These are phyloP conservation scores for Anisodus acutangulus DNA, from an alignment of 257 asterid species.

Conservation along the genomic window DNA sequence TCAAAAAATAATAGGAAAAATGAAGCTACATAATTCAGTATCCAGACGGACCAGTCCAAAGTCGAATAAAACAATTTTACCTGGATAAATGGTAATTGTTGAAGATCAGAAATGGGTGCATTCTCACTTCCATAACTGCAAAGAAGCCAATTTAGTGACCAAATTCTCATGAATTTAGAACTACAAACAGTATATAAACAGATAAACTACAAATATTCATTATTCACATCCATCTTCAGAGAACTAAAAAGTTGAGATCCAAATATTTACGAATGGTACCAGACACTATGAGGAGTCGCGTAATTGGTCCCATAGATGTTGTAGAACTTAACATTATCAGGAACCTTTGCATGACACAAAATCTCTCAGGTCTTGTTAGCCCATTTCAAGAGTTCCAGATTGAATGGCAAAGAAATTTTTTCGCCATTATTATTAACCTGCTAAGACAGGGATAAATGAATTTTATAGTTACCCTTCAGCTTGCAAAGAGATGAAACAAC, in stretches of 20 bases:
- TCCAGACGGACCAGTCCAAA: background rate
- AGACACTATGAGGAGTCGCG: constrained; percentile 85
- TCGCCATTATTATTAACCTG: constrained; percentile 69
- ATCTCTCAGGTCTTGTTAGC: constrained; percentile 77
- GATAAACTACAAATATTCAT: background rate
- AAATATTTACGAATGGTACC: constrained; percentile 47
- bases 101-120: constrained; percentile 79
- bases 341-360: constrained; percentile 69
- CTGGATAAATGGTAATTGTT: constrained; percentile 60
- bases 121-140: constrained; percentile 90
- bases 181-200: background rate
- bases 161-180: constrained; percentile 16
- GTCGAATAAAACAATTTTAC: constrained; percentile 44
- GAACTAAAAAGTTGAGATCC: background rate
- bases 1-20: background rate
- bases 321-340: constrained; percentile 72
- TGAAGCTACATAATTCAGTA: background rate
- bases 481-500: background rate
- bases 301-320: constrained; percentile 82
- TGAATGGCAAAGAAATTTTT: constrained; percentile 75
- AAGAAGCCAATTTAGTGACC: constrained; percentile 29
- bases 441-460: constrained; percentile 34
- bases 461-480: background rate
- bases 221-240: background rate
- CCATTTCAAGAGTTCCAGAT: constrained; percentile 76